Evolutionary conservation across 768 basidiomycete genomes (phyloP).

Genomic region (Hysterangium stoloniferum): DNA sequence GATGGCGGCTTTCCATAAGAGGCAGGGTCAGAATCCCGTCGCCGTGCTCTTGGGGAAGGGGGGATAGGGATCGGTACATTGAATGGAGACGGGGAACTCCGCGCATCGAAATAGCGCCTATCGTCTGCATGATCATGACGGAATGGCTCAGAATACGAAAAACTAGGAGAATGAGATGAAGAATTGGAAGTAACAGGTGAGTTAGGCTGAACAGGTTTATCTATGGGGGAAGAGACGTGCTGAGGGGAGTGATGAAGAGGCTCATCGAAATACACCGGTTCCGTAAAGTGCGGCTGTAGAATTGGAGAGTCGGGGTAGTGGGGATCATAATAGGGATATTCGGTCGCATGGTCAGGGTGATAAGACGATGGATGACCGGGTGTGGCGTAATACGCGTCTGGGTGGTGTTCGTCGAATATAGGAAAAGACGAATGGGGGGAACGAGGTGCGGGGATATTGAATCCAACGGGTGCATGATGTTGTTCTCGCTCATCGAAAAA

Average conservation of each 20-base stretch:
- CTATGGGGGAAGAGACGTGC: constrained; percentile 7
- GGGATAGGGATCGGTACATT: neutral
- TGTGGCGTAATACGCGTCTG: neutral
- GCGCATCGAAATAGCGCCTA: constrained; percentile 3
- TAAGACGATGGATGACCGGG: neutral
- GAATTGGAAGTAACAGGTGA: neutral
- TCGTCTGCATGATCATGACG: constrained; percentile 3
- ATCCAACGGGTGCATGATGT: neutral
- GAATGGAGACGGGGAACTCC: neutral
- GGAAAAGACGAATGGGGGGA: too few species aligned
- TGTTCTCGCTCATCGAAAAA: neutral
- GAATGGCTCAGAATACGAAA: neutral
- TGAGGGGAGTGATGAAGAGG: constrained; percentile 1
- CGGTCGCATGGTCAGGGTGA: neutral
- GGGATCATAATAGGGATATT: neutral
- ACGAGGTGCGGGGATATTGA: neutral
- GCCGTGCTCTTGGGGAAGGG: neutral
- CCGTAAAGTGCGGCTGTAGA: neutral
- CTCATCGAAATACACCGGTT: neutral
- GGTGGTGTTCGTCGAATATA: neutral
- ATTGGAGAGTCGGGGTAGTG: neutral
- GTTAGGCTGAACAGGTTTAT: neutral
- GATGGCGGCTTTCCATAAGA: neutral
- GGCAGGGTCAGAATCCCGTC: neutral
- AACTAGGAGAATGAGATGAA: constrained; percentile 6